Percentiles rank a stretch among this genome's conserved stretches.
These are phyloP conservation scores for Triticum timopheevii DNA, from an alignment of 176 grass and related monocot genomes.

Conservation along the genomic window DNA sequence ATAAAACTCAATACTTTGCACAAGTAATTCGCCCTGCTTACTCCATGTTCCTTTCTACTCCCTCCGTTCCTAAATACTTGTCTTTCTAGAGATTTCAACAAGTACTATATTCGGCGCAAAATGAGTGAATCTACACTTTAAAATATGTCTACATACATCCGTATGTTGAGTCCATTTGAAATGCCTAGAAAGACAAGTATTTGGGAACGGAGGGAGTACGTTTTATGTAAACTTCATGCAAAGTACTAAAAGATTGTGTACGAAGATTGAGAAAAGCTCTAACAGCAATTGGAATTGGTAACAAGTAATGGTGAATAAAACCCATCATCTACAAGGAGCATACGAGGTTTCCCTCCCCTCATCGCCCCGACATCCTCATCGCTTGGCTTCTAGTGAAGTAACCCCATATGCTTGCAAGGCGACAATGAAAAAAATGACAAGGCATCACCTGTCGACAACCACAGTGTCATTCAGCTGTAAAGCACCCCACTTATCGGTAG, in stretches of 20 bases:
- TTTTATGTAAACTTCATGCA: neutral
- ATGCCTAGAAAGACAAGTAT: too few species aligned
- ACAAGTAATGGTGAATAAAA: neutral
- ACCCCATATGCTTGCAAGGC: neutral
- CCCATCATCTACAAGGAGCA: neutral
- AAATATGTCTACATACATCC: too few species aligned
- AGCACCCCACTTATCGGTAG: neutral
- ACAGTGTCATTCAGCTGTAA: neutral
- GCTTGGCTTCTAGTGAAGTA: neutral
- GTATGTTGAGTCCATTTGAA: too few species aligned
- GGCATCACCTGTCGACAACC: neutral
- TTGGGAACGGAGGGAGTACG: too few species aligned
- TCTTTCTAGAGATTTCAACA: too few species aligned
- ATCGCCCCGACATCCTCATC: neutral
- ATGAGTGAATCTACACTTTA: too few species aligned
- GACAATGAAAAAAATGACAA: neutral
- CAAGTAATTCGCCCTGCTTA: neutral
- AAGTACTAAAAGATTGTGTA: neutral
- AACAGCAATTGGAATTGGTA: neutral
- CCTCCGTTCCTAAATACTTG: too few species aligned
- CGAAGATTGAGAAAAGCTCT: fast-evolving
- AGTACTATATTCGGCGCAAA: too few species aligned
- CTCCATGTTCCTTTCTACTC: too few species aligned
- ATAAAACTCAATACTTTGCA: neutral
- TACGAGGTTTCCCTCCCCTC: neutral